Evolutionary conservation across 2,329 filamentous ascomycete species (phyloP).

Genomic region (Mariannaea sp.): DNA sequence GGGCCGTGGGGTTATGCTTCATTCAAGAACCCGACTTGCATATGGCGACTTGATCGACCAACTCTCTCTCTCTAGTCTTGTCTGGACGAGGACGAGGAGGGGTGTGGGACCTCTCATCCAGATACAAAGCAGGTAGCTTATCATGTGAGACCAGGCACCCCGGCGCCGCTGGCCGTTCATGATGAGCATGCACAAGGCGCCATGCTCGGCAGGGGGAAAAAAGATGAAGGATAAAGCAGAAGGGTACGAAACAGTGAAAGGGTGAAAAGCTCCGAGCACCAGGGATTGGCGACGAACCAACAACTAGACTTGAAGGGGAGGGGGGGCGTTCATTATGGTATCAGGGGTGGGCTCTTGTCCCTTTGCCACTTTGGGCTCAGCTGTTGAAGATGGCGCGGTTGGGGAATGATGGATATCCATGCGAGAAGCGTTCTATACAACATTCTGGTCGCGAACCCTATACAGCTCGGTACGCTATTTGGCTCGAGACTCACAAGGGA

Average conservation of each 20-base stretch:
- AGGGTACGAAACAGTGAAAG: not conserved
- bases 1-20: not conserved
- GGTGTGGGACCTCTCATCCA: not conserved
- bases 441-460: not conserved
- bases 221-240: not conserved
- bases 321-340: not conserved
- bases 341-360: not conserved
- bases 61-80: too few species aligned
- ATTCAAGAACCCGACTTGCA: not conserved
- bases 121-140: constrained; percentile 8
- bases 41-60: constrained; percentile 1
- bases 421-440: too few species aligned
- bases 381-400: not conserved
- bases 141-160: constrained; percentile 9
- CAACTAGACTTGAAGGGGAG: not conserved
- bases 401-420: not conserved
- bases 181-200: not conserved
- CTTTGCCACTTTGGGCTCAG: not conserved
- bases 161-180: not conserved
- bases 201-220: too few species aligned
- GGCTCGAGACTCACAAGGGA: not conserved
- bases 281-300: constrained; percentile 4
- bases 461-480: not conserved
- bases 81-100: not conserved
- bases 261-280: constrained; percentile 4